Base-by-base conservation (phyloP, 1,284 basidiomycete genomes). In the Gymnopus androsaceus region DNA sequence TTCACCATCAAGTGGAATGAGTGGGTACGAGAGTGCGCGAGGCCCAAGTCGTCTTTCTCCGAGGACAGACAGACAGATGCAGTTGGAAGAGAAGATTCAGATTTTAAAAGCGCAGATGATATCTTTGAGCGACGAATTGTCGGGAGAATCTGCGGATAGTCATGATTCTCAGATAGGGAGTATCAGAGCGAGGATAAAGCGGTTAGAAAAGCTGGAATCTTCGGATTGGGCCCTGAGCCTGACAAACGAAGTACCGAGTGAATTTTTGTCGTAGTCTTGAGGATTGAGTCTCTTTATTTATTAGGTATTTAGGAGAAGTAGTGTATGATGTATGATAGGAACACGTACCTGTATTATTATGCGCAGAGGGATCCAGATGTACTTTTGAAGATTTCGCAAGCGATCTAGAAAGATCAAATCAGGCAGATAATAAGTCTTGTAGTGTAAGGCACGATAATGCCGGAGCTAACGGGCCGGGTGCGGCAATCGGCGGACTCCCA, bases 51-150 rank as follows among this genome's bases (percentile, higher is more conserved):
- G 46, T 34, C 19, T 48, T n/a, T 48, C 46, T 19, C 46, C 46
- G 25, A n/a, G 51, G 17, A 52, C 51, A 17, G 51, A 52, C 33
- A n/a, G 51, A 19, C 51, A 52, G 51, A 52, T 52, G 51, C 40
- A 52, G 19, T 40, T 52, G 7, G 40, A 44, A 31, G 28, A 52
- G 11, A 52, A 44, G 41, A 52, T 52, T 4, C 40, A 52, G 9
- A 27, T 30, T 27, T 34, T 52, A 40, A 41, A 41, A 19, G 28
- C 12, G 15, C 51, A 33, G 17, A 28, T 52, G 28, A 52, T 52
- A 3, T n/a, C 15, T 6, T 17, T 52, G 28, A 27, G 17, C 28
- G n/a, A 42, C 15, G 41, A 42, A 42, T 11, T 9, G 14, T 28
- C 27, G 14, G 19, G 1, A 4, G 40, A n/a, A 12, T 42, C 15